Percentiles rank a stretch among this genome's conserved stretches.
Conservation (phyloP, 2,329 filamentous ascomycete genomes). For the Arthrobotrys megalospora region DNA sequence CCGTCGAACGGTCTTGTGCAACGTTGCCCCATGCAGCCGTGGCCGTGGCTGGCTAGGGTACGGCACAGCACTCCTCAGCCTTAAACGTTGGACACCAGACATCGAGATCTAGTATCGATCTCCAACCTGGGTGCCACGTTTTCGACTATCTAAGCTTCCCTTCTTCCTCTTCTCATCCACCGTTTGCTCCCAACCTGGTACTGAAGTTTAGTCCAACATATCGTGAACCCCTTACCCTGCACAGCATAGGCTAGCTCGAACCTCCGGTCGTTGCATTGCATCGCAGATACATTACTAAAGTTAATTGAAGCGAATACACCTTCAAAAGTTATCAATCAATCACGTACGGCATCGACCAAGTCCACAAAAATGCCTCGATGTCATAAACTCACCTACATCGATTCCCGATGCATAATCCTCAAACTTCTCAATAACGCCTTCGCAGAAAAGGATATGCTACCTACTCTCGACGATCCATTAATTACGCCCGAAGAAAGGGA, state of each 20-base stretch:
- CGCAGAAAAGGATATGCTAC: conserved; percentile 34
- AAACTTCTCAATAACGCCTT: conserved; percentile 40
- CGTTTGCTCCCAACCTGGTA: background rate
- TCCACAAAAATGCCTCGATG: conserved; percentile 48
- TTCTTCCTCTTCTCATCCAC: background rate
- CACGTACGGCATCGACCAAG: background rate
- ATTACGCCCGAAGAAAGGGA: conserved; percentile 32
- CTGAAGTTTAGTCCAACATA: no score
- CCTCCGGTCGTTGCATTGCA: background rate
- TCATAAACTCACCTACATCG: conserved; percentile 44
- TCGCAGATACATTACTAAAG: background rate
- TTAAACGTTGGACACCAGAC: background rate
- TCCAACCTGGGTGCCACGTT: background rate
- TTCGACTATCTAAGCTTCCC: background rate
- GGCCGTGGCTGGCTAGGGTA: background rate
- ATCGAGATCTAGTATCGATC: no score
- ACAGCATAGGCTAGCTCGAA: background rate
- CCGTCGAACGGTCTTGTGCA: conserved; percentile 6
- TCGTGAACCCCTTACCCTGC: background rate
- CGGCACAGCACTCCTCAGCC: background rate
- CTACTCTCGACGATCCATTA: background rate
- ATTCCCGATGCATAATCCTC: conserved; percentile 43
- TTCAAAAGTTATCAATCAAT: background rate
- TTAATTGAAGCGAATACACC: no score
- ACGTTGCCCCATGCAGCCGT: background rate